These are phyloP conservation scores for Phytophthora fragariae DNA, from an alignment of 352 stramenopile species.

Conservation along the genomic window DNA sequence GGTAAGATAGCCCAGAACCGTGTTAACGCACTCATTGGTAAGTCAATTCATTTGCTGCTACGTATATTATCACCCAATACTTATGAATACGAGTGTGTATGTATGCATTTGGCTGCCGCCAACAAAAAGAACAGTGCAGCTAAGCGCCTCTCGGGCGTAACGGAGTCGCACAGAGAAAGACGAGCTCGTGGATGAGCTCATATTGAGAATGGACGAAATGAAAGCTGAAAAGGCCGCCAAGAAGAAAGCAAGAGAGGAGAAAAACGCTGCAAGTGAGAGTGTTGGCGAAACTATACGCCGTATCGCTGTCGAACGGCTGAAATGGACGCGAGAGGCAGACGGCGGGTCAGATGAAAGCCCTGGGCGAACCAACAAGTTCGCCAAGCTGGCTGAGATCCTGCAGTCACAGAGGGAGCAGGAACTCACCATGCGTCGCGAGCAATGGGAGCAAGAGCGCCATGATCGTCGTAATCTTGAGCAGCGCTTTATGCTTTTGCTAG, in stretches of 20 bases:
- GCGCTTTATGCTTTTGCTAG: not conserved
- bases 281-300: not conserved
- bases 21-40: not conserved
- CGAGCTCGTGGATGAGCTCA: constrained; percentile 10
- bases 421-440: not conserved
- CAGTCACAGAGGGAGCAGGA: not conserved
- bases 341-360: not conserved
- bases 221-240: not conserved
- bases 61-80: not conserved
- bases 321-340: not conserved
- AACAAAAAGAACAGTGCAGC: constrained; percentile 7
- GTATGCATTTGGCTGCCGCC: constrained; percentile 1
- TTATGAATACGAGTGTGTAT: not conserved
- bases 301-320: not conserved
- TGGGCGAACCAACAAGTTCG: not conserved
- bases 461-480: not conserved
- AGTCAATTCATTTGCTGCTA: not conserved
- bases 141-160: constrained; percentile 2
- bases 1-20: constrained; percentile 8
- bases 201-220: not conserved
- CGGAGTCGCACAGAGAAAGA: constrained; percentile 16
- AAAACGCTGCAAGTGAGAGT: not conserved
- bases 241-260: not conserved
- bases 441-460: not conserved
- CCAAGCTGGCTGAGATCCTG: not conserved